These are phyloP conservation scores for Boletus fagicola DNA, from an alignment of 768 basidiomycete genomes.

Conservation along the genomic window DNA sequence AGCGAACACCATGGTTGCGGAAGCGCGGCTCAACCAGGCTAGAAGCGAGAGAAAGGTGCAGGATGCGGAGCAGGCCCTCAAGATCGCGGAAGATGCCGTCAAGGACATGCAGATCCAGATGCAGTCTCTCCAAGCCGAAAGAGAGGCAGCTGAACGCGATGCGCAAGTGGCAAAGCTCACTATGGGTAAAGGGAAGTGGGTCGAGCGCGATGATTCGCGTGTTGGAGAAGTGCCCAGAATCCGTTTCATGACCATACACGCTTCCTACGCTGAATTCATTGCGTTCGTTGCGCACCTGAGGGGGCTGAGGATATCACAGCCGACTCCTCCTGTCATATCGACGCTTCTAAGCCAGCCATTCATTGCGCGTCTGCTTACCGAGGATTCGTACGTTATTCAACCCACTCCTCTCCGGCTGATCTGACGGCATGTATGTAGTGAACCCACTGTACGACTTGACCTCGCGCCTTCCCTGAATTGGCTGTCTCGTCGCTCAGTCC, in stretches of 20 bases:
- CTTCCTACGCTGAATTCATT: conserved; percentile 79
- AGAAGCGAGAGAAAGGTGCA: conserved; percentile 72
- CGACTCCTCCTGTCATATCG: conserved; percentile 63
- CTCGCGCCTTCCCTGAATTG: conserved; percentile 92
- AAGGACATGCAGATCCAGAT: conserved; percentile 81
- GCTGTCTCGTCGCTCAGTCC: conserved; percentile 84
- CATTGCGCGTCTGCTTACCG: conserved; percentile 65
- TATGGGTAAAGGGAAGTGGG: conserved; percentile 72
- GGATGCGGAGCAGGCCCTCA: conserved; percentile 73
- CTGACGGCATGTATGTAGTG: conserved; percentile 40
- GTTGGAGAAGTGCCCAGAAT: conserved; percentile 32
- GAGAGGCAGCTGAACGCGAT: conserved; percentile 56
- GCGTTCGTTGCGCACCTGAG: conserved; percentile 77
- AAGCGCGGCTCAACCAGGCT: conserved; percentile 69
- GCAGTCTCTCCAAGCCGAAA: conserved; percentile 69
- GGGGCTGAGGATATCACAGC: conserved; percentile 56
- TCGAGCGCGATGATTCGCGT: conserved; percentile 38
- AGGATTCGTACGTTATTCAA: conserved; percentile 75
- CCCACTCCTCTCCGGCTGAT: background rate
- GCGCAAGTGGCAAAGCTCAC: conserved; percentile 47
- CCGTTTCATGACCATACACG: conserved; percentile 62
- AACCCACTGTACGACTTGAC: conserved; percentile 90
- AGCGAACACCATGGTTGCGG: conserved; percentile 98
- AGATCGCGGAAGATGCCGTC: conserved; percentile 84
- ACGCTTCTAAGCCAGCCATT: conserved; percentile 79